These are phyloP conservation scores for Leccinum sublutescens DNA, from an alignment of 768 basidiomycete species.

Conservation along the genomic window DNA sequence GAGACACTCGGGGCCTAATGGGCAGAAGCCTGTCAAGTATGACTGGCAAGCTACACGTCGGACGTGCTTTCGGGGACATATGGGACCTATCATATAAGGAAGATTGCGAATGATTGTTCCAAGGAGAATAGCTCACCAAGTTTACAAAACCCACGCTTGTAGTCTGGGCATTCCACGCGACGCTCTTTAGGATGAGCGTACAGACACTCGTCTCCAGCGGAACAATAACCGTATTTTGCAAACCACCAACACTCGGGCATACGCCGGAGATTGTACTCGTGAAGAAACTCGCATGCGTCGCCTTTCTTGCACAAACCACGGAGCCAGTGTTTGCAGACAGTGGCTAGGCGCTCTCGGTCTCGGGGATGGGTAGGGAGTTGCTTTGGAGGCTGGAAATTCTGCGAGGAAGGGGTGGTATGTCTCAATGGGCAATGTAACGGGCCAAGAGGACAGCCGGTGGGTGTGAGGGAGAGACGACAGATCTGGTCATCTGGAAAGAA, in stretches of 20 bases:
- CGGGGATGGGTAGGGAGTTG: slow-evolving; percentile 80
- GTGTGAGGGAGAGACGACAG: slow-evolving; percentile 78
- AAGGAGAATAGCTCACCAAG: slow-evolving; percentile 56
- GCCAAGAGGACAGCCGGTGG: slow-evolving; percentile 86
- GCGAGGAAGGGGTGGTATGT: slow-evolving; percentile 83
- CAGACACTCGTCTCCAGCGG: slow-evolving; percentile 94
- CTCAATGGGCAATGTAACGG: slow-evolving; percentile 90
- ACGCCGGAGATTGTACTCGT: slow-evolving; percentile 95
- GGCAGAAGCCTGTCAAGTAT: slow-evolving; percentile 93
- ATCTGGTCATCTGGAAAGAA: slow-evolving; percentile 80
- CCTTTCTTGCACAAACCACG: slow-evolving; percentile 98
- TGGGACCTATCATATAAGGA: slow-evolving; percentile 56
- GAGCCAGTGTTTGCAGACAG: slow-evolving; percentile 99
- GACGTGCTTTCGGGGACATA: slow-evolving; percentile 90
- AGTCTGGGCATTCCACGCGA: slow-evolving; percentile 91
- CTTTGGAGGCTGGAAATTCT: slow-evolving; percentile 88
- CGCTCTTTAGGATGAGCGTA: slow-evolving; percentile 95
- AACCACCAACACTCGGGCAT: slow-evolving; percentile 99
- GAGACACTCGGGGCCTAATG: slow-evolving; percentile 82
- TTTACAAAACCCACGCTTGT: slow-evolving; percentile 93
- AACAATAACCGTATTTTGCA: slow-evolving; percentile 96
- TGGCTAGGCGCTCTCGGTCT: slow-evolving; percentile 78
- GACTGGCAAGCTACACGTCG: slow-evolving; percentile 86
- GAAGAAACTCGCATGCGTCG: slow-evolving; percentile 96
- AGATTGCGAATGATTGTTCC: slow-evolving; percentile 1